phyloP scores from a whole-genome alignment of 2,329 filamentous ascomycete genomes.

The Tolypocladium pustulatum region DNA sequence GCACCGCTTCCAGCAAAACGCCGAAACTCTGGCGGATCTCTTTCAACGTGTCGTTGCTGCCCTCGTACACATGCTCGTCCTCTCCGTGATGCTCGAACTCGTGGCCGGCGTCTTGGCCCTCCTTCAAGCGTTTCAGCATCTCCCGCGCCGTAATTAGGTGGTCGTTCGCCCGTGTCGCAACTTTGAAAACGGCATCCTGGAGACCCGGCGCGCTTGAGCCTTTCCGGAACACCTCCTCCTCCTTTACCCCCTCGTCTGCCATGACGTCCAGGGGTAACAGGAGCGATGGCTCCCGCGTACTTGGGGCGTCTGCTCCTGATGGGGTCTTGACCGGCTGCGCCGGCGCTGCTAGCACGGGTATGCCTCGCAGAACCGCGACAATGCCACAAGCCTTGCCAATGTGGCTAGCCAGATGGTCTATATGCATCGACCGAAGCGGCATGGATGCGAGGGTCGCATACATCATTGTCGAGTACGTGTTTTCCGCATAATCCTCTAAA shows the following conservation, averaged over 20 bases:
- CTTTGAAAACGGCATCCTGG: slow-evolving; percentile 80
- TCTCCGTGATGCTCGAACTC: slow-evolving; percentile 83
- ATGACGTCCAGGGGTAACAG: slow-evolving; percentile 83
- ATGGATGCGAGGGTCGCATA: slow-evolving; percentile 78
- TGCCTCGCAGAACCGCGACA: slow-evolving; percentile 70
- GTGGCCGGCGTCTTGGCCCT: slow-evolving; percentile 66
- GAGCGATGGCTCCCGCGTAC: slow-evolving; percentile 40
- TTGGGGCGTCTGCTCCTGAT: slow-evolving; percentile 23
- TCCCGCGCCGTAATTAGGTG: slow-evolving; percentile 89
- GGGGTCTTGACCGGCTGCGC: slow-evolving; percentile 38
- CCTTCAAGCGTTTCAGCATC: slow-evolving; percentile 73
- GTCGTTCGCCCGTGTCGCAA: slow-evolving; percentile 90
- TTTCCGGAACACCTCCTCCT: slow-evolving; percentile 80
- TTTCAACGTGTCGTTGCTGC: slow-evolving; percentile 23
- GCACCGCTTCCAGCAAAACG: slow-evolving; percentile 69
- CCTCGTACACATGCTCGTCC: slow-evolving; percentile 48
- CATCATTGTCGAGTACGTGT: slow-evolving; percentile 85
- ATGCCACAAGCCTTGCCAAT: slow-evolving; percentile 93
- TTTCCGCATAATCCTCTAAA: slow-evolving; percentile 84
- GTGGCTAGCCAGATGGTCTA: slow-evolving; percentile 89
- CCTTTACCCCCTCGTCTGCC: slow-evolving; percentile 67
- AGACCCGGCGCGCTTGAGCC: slow-evolving; percentile 72
- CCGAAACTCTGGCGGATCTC: slow-evolving; percentile 58
- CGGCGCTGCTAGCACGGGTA: slow-evolving; percentile 76
- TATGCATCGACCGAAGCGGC: slow-evolving; percentile 69